phyloP scores from a whole-genome alignment of 23 red algal genomes.

The Cyanidiococcus yangmingshanensis region DNA sequence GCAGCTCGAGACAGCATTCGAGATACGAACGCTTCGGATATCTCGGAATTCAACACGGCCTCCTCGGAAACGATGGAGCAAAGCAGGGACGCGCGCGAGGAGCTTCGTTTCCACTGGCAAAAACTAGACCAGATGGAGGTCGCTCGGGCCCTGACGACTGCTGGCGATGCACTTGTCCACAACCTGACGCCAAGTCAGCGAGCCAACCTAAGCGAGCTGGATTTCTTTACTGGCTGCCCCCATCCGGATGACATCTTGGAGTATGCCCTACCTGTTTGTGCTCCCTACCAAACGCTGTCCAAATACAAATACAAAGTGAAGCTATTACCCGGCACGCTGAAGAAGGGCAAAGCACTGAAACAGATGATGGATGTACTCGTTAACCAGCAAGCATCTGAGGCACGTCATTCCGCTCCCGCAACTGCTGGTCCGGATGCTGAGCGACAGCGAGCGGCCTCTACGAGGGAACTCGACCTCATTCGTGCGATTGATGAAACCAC shows the following conservation, averaged over 20 bases:
- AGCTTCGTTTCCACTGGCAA: not conserved
- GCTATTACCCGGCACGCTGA: constrained; percentile 76
- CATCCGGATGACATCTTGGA: constrained; percentile 40
- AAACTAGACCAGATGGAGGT: not conserved
- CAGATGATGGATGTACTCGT: not conserved
- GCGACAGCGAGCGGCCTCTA: not conserved
- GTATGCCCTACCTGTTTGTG: constrained; percentile 75
- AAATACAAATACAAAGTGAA: constrained; percentile 82
- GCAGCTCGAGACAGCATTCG: too few relatives aligned
- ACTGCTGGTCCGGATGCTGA: constrained; percentile 1
- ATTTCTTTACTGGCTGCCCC: constrained; percentile 68
- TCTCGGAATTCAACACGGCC: too few relatives aligned
- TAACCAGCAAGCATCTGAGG: not conserved
- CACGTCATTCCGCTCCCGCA: not conserved
- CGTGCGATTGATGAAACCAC: constrained; percentile 17
- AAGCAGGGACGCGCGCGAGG: not conserved
- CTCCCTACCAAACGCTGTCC: constrained; percentile 61
- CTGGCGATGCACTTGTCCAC: not conserved
- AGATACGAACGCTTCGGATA: too few relatives aligned
- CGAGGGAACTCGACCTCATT: not conserved
- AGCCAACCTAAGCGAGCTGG: constrained; percentile 21
- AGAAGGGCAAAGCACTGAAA: constrained; percentile 74
- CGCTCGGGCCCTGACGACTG: not conserved
- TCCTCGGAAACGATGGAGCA: too few relatives aligned
- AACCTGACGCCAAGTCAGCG: not conserved